Percentiles rank a stretch among this genome's conserved stretches.
These are phyloP conservation scores for Sporisorium graminicola DNA, from an alignment of 1,284 basidiomycete genomes.

Conservation along the genomic window DNA sequence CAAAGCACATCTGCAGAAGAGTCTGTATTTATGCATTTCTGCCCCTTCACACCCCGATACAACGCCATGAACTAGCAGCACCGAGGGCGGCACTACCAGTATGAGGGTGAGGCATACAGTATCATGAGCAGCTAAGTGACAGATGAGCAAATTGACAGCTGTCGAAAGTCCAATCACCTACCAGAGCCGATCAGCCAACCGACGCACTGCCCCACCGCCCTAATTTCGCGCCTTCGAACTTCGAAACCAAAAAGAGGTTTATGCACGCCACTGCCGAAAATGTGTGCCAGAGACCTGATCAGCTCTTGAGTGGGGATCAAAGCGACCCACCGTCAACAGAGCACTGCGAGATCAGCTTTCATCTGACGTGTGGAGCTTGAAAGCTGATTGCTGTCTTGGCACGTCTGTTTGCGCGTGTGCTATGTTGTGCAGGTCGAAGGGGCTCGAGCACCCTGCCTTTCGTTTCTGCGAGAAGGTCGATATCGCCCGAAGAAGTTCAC, in stretches of 20 bases:
- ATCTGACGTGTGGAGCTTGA: background rate
- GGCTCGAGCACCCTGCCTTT: background rate
- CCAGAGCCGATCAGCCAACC: conserved; percentile 22
- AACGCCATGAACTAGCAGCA: background rate
- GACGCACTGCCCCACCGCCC: conserved; percentile 15
- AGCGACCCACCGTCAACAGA: too few species aligned
- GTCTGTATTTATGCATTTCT: conserved; percentile 4
- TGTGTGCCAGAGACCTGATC: background rate
- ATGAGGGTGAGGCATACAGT: too few species aligned
- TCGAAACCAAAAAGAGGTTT: background rate
- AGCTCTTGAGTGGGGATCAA: too few species aligned
- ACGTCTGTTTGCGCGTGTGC: background rate
- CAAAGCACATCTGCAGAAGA: background rate
- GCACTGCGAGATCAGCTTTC: background rate
- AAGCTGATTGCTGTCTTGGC: background rate
- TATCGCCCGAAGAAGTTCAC: too few species aligned
- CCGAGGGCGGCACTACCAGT: background rate
- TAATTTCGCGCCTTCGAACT: background rate
- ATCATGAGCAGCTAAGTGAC: conserved; percentile 25
- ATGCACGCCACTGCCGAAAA: conserved; percentile 6
- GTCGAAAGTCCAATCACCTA: conserved; percentile 23
- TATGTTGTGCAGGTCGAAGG: background rate
- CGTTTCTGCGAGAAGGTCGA: background rate
- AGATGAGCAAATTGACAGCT: conserved; percentile 40
- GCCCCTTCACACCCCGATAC: background rate